Evolutionary conservation across 768 basidiomycete genomes (phyloP).

Genomic region (Cystofilobasidium macerans): DNA sequence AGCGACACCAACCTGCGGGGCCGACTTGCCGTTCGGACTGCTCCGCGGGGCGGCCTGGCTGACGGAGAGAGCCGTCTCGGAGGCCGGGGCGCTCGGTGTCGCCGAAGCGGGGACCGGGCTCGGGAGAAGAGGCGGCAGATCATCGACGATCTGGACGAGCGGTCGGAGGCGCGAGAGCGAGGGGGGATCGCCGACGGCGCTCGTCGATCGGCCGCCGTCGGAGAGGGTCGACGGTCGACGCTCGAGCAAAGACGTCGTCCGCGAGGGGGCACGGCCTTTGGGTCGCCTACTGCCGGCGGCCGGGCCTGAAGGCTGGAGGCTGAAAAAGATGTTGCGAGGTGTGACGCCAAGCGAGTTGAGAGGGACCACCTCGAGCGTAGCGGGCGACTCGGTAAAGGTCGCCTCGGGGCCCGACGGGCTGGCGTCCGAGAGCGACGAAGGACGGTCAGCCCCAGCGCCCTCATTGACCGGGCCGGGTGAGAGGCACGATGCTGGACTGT

Average conservation of each 20-base stretch:
- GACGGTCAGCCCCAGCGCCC: too few species aligned
- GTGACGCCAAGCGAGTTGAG: slow-evolving; percentile 80
- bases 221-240: neutral
- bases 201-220: neutral
- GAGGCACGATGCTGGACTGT: neutral
- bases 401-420: neutral
- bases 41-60: neutral
- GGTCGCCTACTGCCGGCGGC: neutral
- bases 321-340: slow-evolving; percentile 82
- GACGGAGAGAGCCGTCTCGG: slow-evolving; percentile 10
- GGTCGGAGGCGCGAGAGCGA: neutral
- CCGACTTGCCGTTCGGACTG: slow-evolving; percentile 69
- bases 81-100: neutral
- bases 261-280: neutral
- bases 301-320: slow-evolving; percentile 7
- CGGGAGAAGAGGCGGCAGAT: neutral
- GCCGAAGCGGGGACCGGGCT: neutral
- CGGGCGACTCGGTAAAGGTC: neutral
- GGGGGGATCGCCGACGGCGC: neutral
- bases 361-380: neutral
- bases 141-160: neutral
- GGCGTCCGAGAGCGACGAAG: neutral
- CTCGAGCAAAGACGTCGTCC: neutral
- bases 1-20: slow-evolving; percentile 78
- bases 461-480: too few species aligned